A percentile compares a stretch with the other conserved stretches of the same genome.
phyloP scores from a whole-genome alignment of 495 filamentous ascomycete genomes.

The Talaromyces stipitatus region DNA sequence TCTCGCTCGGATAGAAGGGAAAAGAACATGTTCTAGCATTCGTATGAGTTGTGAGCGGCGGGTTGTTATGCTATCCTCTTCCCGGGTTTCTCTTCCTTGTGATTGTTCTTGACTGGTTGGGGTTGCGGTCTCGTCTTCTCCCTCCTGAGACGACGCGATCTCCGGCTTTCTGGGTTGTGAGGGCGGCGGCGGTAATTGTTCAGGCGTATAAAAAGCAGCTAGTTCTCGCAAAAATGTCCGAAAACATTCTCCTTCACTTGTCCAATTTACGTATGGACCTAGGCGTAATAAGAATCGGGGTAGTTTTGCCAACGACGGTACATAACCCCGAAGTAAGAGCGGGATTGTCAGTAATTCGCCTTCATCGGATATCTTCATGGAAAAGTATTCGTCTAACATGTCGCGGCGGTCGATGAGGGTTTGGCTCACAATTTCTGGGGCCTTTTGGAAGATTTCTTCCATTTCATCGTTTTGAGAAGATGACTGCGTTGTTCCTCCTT shows the following conservation, averaged over 20 bases:
- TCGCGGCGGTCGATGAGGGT: slow-evolving; percentile 66
- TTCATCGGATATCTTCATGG: slow-evolving; percentile 67
- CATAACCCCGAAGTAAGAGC: slow-evolving; percentile 81
- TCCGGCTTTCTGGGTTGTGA: slow-evolving; percentile 12
- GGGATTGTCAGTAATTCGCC: slow-evolving; percentile 76
- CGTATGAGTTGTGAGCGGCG: slow-evolving; percentile 58
- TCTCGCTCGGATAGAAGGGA: slow-evolving; percentile 77
- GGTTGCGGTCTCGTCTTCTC: slow-evolving; percentile 10
- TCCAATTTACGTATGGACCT: slow-evolving; percentile 86
- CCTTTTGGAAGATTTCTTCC: slow-evolving; percentile 57
- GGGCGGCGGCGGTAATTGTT: slow-evolving; percentile 59
- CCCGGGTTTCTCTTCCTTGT: slow-evolving; percentile 15
- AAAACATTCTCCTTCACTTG: slow-evolving; percentile 77
- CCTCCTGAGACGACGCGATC: neutral
- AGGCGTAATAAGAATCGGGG: slow-evolving; percentile 82
- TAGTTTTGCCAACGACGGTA: slow-evolving; percentile 75
- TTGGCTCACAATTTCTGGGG: slow-evolving; percentile 51
- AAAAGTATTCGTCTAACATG: slow-evolving; percentile 92
- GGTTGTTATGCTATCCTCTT: slow-evolving; percentile 20
- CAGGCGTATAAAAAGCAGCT: slow-evolving; percentile 88
- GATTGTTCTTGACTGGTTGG: neutral
- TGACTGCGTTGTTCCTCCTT: slow-evolving; percentile 6
- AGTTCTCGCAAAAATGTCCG: slow-evolving; percentile 77
- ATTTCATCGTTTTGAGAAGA: slow-evolving; percentile 32
- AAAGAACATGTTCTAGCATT: slow-evolving; percentile 77